phyloP scores from a whole-genome alignment of 306 rosid genomes.

The Glycine soja region DNA sequence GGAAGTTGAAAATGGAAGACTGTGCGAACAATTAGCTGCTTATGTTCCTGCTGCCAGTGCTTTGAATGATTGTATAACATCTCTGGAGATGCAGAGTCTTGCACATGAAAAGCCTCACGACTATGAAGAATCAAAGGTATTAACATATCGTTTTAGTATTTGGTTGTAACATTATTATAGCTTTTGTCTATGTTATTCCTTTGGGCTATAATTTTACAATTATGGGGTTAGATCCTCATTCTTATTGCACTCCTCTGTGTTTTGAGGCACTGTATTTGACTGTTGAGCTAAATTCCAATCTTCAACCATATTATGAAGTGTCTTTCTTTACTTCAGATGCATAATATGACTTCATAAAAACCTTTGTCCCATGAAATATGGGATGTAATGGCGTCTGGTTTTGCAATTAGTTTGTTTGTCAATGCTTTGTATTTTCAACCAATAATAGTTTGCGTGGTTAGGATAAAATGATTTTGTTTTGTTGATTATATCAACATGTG shows the following conservation, averaged over 20 bases:
- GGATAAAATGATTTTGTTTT: slow-evolving; percentile 13
- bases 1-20: slow-evolving; percentile 64
- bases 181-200: neutral
- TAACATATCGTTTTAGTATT: slow-evolving; percentile 32
- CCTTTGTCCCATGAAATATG: slow-evolving; percentile 39
- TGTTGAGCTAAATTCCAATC: slow-evolving; percentile 19
- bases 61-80: slow-evolving; percentile 61
- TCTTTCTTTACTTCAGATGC: neutral
- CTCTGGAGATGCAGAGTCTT: slow-evolving; percentile 70
- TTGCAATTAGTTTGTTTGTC: slow-evolving; percentile 22
- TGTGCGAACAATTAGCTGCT: slow-evolving; percentile 66
- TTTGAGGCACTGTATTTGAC: slow-evolving; percentile 10
- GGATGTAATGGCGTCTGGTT: slow-evolving; percentile 18
- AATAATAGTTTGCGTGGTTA: slow-evolving; percentile 1
- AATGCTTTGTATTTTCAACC: neutral
- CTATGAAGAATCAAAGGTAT: slow-evolving; percentile 66
- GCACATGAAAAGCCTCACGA: slow-evolving; percentile 43
- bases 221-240: slow-evolving; percentile 10
- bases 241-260: neutral
- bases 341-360: neutral
- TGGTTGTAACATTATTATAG: slow-evolving; percentile 12
- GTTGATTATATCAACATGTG: slow-evolving; percentile 7
- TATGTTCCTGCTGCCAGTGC: slow-evolving; percentile 69
- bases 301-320: neutral
- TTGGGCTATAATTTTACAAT: neutral